Conservation (phyloP, 768 basidiomycete species). For the Lanmaoa rubissima region DNA sequence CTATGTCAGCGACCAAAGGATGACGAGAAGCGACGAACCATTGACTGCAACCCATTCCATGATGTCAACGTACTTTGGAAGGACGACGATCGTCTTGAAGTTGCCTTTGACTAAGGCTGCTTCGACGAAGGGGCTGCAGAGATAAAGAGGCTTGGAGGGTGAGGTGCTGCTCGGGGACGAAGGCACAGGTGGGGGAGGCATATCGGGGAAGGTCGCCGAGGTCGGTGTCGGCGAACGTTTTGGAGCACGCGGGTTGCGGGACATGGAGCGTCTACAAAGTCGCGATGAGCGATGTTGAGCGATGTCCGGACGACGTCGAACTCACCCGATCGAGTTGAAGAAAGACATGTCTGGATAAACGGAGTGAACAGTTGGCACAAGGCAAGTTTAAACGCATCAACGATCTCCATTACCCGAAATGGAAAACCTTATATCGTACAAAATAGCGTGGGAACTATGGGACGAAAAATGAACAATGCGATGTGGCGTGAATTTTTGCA, state of each 20-base stretch:
- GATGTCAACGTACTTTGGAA: conserved; percentile 92
- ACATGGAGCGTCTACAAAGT: conserved; percentile 65
- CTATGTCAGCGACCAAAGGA: too few relatives aligned
- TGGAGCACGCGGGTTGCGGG: conserved; percentile 61
- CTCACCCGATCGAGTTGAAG: conserved; percentile 79
- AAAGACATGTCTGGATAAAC: conserved; percentile 59
- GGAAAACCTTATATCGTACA: background rate
- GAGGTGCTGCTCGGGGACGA: conserved; percentile 35
- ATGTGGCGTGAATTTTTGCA: background rate
- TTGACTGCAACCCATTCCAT: conserved; percentile 98
- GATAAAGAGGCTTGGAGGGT: conserved; percentile 68
- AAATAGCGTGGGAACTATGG: conserved; percentile 21
- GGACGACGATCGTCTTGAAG: conserved; percentile 96
- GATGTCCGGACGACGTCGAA: conserved; percentile 1
- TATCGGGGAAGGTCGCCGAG: conserved; percentile 54
- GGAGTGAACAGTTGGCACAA: too few relatives aligned
- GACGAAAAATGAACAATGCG: background rate
- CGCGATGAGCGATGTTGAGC: conserved; percentile 8
- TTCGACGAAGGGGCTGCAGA: conserved; percentile 93
- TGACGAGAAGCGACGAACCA: conserved; percentile 50
- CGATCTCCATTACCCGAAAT: conserved; percentile 5
- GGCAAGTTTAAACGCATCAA: too few relatives aligned
- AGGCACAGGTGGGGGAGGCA: conserved; percentile 40
- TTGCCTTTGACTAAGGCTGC: conserved; percentile 96
- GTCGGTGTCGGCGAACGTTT: conserved; percentile 78